Evolutionary conservation across 179 eudicot genomes (phyloP).

Genomic region (Gypsophila paniculata): DNA sequence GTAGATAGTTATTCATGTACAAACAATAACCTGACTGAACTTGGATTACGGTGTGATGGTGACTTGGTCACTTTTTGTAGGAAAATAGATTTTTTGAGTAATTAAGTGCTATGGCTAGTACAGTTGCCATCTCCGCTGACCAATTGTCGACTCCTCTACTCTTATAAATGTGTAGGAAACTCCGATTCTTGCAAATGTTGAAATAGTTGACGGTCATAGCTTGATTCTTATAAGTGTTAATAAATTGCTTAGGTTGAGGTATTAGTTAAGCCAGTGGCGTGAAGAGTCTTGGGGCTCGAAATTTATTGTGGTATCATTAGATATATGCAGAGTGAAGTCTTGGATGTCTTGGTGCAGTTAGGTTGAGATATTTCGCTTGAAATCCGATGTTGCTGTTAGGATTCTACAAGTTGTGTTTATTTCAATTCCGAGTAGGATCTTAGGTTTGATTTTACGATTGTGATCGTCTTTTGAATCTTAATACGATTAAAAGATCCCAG

Average conservation of each 20-base stretch:
- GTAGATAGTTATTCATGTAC: neutral
- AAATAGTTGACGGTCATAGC: neutral
- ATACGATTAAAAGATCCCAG: neutral
- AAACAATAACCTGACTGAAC: neutral
- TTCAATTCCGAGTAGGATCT: too few species aligned
- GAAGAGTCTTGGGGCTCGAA: neutral
- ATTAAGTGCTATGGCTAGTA: neutral
- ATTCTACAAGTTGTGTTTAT: too few species aligned
- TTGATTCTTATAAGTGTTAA: neutral
- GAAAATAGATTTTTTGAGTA: neutral
- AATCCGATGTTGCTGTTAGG: neutral
- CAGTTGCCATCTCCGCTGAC: slow-evolving; percentile 1
- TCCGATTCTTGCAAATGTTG: neutral
- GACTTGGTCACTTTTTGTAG: neutral
- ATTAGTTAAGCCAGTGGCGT: neutral
- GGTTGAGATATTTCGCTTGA: slow-evolving; percentile 9
- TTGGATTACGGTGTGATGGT: neutral
- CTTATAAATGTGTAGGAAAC: neutral
- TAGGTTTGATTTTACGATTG: too few species aligned
- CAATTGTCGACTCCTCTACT: neutral
- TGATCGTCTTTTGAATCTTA: too few species aligned
- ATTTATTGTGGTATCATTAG: neutral
- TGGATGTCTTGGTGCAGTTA: slow-evolving; percentile 4
- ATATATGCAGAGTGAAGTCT: neutral
- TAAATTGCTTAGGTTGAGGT: neutral